Conservation (phyloP, 345 rosid genomes). For the Bruguiera parviflora region DNA sequence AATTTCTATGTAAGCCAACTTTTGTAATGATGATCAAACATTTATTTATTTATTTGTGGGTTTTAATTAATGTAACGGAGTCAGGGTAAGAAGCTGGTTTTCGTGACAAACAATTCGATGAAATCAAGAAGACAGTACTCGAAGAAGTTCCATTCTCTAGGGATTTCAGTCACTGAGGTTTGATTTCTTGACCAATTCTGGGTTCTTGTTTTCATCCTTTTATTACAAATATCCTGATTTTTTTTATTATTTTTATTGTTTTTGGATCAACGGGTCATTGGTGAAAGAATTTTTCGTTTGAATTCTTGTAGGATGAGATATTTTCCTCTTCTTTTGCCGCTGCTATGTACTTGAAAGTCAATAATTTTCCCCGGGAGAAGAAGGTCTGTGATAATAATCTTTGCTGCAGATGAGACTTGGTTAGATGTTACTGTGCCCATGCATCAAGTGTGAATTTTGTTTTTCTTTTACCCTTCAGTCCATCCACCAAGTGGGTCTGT, state of each 20-base stretch:
- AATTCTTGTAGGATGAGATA: conserved; percentile 66
- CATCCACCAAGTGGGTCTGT: neutral
- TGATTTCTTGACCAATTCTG: neutral
- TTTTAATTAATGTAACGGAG: neutral
- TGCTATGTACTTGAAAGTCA: conserved; percentile 81
- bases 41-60: neutral
- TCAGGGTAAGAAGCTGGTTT: conserved; percentile 79
- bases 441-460: neutral
- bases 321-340: conserved; percentile 90
- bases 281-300: neutral
- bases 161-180: conserved; percentile 74
- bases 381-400: conserved; percentile 43
- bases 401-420: neutral
- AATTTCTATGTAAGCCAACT: too few species aligned
- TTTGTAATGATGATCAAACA: neutral
- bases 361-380: conserved; percentile 64
- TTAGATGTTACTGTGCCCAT: too few species aligned
- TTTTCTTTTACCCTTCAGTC: neutral
- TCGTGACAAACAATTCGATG: conserved; percentile 80
- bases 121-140: conserved; percentile 76
- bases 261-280: neutral
- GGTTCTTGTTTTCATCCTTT: conserved; percentile 1
- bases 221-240: neutral
- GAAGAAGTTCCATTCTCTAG: conserved; percentile 64
- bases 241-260: neutral